Evolutionary conservation across 257 asterid genomes (phyloP).

Genomic region (Knoxia roxburghii): DNA sequence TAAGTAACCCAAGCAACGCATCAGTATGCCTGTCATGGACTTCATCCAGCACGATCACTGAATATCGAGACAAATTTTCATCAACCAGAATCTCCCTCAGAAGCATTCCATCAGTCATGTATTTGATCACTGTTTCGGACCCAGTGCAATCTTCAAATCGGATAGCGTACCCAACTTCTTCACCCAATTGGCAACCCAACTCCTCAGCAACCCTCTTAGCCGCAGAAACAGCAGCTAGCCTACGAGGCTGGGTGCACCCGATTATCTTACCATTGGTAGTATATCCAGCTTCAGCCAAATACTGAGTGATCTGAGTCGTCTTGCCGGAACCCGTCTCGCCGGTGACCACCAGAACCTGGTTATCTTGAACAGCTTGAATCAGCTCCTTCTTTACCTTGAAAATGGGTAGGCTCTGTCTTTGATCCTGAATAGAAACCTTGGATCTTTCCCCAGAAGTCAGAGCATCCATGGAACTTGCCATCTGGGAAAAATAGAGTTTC

Average conservation of each 20-base stretch:
- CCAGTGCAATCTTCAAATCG: conserved; percentile 97
- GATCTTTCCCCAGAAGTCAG: conserved; percentile 90
- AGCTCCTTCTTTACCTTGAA: conserved; percentile 80
- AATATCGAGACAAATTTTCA: conserved; percentile 73
- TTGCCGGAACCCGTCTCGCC: conserved; percentile 99
- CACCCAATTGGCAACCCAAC: conserved; percentile 89
- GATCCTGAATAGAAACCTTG: conserved; percentile 87
- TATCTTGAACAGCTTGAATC: conserved; percentile 77
- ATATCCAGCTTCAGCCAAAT: conserved; percentile 96
- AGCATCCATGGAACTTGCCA: no score
- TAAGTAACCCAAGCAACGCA: conserved; percentile 73
- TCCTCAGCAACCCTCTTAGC: conserved; percentile 97
- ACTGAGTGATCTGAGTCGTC: conserved; percentile 90
- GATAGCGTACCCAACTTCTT: conserved; percentile 92
- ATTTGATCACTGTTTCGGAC: conserved; percentile 90
- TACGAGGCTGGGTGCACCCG: conserved; percentile 95
- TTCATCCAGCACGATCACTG: conserved; percentile 92
- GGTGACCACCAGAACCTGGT: conserved; percentile 86
- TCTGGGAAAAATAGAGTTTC: no score
- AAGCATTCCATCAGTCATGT: conserved; percentile 98
- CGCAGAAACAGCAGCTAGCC: conserved; percentile 97
- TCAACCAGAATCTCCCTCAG: conserved; percentile 86
- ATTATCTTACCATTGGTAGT: conserved; percentile 84
- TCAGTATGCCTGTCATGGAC: conserved; percentile 92
- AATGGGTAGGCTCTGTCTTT: conserved; percentile 80